Conservation (phyloP, 2,329 filamentous ascomycete species). For the Beauveria asiatica region DNA sequence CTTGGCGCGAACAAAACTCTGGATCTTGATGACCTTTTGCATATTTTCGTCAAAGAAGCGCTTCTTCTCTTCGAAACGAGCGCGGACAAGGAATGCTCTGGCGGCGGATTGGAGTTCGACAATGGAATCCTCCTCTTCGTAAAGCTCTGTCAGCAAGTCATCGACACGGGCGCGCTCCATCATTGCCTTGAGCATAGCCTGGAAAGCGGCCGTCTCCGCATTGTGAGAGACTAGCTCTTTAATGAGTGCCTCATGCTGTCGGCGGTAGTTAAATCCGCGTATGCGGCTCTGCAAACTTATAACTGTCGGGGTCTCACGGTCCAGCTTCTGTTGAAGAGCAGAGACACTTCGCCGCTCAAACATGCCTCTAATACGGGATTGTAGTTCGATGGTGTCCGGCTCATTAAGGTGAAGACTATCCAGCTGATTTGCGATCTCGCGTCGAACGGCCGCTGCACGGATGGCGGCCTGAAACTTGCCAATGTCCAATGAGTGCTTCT, state of each 20-base stretch:
- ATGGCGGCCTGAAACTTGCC: slow-evolving; percentile 42
- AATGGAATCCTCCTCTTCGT: slow-evolving; percentile 73
- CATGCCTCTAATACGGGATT: slow-evolving; percentile 54
- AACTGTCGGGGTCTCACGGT: slow-evolving; percentile 48
- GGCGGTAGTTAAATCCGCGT: slow-evolving; percentile 57
- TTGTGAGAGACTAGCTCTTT: slow-evolving; percentile 62
- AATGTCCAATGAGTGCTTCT: slow-evolving; percentile 34
- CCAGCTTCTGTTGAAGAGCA: slow-evolving; percentile 44
- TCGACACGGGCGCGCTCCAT: slow-evolving; percentile 67
- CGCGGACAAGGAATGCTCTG: slow-evolving; percentile 65
- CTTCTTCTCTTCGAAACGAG: slow-evolving; percentile 73
- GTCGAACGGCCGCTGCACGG: slow-evolving; percentile 47
- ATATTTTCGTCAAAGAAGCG: slow-evolving; percentile 92
- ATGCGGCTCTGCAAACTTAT: slow-evolving; percentile 57
- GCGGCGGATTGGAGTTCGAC: slow-evolving; percentile 66
- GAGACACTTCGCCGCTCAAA: slow-evolving; percentile 43
- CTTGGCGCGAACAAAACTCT: slow-evolving; percentile 90
- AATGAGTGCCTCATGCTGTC: slow-evolving; percentile 53
- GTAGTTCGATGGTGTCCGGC: slow-evolving; percentile 40
- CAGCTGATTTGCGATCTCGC: slow-evolving; percentile 39
- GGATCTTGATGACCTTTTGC: slow-evolving; percentile 97
- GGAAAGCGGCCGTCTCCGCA: slow-evolving; percentile 58
- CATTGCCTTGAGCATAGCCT: slow-evolving; percentile 71
- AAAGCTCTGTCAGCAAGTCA: slow-evolving; percentile 64
- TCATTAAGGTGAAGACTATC: slow-evolving; percentile 39